Evolutionary conservation across 495 filamentous ascomycete species (phyloP), one percentile per base, ranked within the genome.

Genomic region (Penicillium daleae): DNA sequence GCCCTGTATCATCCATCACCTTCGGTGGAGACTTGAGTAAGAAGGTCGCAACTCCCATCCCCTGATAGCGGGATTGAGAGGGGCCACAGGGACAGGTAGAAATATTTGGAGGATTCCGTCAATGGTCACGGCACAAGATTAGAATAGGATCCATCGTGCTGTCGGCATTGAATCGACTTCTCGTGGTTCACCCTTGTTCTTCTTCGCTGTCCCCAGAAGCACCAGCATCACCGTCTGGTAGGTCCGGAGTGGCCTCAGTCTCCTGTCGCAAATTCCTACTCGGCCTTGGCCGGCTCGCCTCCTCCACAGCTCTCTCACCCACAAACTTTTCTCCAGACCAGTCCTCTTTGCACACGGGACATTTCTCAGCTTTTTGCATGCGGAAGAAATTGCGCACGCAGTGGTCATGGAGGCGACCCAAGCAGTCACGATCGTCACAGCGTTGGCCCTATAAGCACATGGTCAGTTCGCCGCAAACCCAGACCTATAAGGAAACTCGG

Each of bases 241-340:
- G 31, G 39, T 59, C 70, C 13, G 63, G 37, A 4, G 52, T 59
- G 13, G 56, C 51, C 10, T 26, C 57, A 13, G 59, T 70, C 22
- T 32, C 49, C 7, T 56, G 66, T 50, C 65, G 69, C 3, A 49
- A 57, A 57, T 68, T 70, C 6, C 51, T 63, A 29, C 72, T 77
- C 57, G 77, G 68, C 57, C 73, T 72, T 29, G 29, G 31, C 15
- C 62, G 61, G 12, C 71, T 71, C 22, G 74, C 66, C 26, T 72
- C 68, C 22, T 70, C 74, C 22, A 83, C 83, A 0, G 91, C 94
- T 67, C 85, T 82, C 78, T 97, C 92, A 0, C 96, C 95, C 4
- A 98, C 95, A 61, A 83, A 91, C 51, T 86, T 81, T 37, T 87
- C 75, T 5, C 91, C 92, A 10, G 79, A 81, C 95, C 95, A 98